Percentiles rank a stretch among this genome's conserved stretches.
Conservation (phyloP, 2,329 filamentous ascomycete species). For the Monilinia vaccinii-corymbosi region DNA sequence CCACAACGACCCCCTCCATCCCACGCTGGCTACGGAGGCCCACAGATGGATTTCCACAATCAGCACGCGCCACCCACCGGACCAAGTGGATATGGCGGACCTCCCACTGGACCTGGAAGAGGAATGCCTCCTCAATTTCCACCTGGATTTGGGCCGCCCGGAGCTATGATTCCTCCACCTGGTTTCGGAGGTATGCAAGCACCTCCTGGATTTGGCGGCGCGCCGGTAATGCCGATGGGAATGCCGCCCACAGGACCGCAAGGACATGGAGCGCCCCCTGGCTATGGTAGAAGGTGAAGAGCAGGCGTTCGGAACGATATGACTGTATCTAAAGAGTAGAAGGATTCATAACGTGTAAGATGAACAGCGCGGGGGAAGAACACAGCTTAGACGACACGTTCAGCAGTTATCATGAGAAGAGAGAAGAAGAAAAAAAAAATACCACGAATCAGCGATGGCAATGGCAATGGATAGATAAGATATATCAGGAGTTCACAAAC, state of each 20-base stretch:
- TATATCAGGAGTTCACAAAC: not conserved
- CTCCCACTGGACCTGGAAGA: not conserved
- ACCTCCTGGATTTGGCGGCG: conserved; percentile 25
- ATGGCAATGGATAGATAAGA: no score
- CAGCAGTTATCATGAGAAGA: not conserved
- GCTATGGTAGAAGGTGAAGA: conserved; percentile 4
- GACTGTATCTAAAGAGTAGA: not conserved
- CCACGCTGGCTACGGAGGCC: conserved; percentile 59
- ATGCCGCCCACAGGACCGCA: conserved; percentile 23
- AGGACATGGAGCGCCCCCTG: conserved; percentile 15
- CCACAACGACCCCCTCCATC: conserved; percentile 63
- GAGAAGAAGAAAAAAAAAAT: no score
- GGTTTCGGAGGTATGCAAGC: conserved; percentile 20
- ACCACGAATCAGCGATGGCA: not conserved
- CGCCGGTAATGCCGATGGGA: conserved; percentile 20
- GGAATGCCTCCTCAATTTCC: conserved; percentile 31
- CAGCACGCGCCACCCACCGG: conserved; percentile 36
- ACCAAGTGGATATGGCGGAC: not conserved
- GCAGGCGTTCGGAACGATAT: not conserved
- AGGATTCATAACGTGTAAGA: not conserved
- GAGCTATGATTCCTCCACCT: not conserved
- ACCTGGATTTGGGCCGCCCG: conserved; percentile 30
- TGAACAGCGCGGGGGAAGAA: not conserved
- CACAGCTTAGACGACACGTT: not conserved
- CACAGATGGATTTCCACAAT: conserved; percentile 40